Evolutionary conservation across 2,329 filamentous ascomycete species (phyloP), one percentile per base, ranked within the genome.

Genomic region (Paradendryphiella salina): DNA sequence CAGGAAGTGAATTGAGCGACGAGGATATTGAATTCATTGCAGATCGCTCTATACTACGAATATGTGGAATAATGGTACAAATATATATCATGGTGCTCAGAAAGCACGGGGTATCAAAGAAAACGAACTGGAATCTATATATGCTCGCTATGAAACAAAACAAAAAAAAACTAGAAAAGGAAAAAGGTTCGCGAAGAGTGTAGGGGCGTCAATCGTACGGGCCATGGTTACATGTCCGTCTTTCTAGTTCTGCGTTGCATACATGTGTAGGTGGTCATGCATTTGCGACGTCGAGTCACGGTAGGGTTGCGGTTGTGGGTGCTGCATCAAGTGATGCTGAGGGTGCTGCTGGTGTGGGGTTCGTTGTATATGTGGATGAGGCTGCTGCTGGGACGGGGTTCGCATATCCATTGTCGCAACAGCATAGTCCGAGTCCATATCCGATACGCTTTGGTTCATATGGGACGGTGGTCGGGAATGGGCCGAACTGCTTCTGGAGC

Each of bases 231-330:
- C 39, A 46, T 17, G 23, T 41, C 20, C 33, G 26, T 28, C 50
- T 31, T 50, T 32, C 29, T 54, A 60, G 35, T 40, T 55, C 38
- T 64, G 60, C 33, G 56, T 60, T 41, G 61, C 50, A 42, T 61
- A 66, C 50, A 62, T 48, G n/a, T 63, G 61, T 21, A 62, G 39
- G 18, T 65, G 63, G 15, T 64, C 61, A 44, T 63, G 58, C 55
- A 63, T 61, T 28, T 63, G 57, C 8, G 54, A 46, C 21, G 48
- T 50, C n/a, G 55, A 35, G 32, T 55, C 55, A 26, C 56, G 58
- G 36, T 57, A 66, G 26, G 59, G 50, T 31, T 60, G 60, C 13
- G 50, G 52, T 31, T 60, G 60, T 11, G 48, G 55, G 3, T 58
- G 51, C 13, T 56, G 48, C 43, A 65, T 59, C 18, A 58, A 47